A percentile compares a stretch with the other conserved stretches of the same genome.
Conservation (phyloP, 2,329 filamentous ascomycete species). For the Talaromyces amestolkiae region DNA sequence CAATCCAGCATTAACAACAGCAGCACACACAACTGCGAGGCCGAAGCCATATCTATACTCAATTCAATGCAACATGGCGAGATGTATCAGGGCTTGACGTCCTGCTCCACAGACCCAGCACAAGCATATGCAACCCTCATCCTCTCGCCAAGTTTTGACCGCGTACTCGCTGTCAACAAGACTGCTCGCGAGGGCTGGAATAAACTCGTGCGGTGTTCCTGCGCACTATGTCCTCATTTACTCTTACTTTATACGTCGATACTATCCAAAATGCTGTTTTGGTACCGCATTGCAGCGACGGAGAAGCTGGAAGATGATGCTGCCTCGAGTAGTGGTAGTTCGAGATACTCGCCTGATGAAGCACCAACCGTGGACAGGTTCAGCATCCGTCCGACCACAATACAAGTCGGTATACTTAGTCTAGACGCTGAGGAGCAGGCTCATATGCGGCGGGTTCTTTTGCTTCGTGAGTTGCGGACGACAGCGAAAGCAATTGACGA, state of each 20-base stretch:
- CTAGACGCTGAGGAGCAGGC: constrained; percentile 9
- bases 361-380: constrained; percentile 1
- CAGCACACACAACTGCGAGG: constrained; percentile 12
- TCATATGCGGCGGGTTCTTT: constrained; percentile 7
- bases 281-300: constrained; percentile 14
- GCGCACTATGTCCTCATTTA: constrained; percentile 9
- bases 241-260: constrained; percentile 9
- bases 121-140: neutral
- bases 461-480: constrained; percentile 5
- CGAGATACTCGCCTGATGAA: neutral
- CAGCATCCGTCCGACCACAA: neutral
- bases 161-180: constrained; percentile 8
- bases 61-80: constrained; percentile 11
- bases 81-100: neutral
- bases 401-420: neutral
- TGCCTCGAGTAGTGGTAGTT: neutral
- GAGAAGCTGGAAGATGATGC: neutral
- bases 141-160: constrained; percentile 6
- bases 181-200: neutral
- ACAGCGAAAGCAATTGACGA: constrained; percentile 9
- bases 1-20: neutral
- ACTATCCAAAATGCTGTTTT: constrained; percentile 11
- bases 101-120: constrained; percentile 2
- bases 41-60: constrained; percentile 10
- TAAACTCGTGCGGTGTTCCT: constrained; percentile 7